Base-by-base conservation (phyloP, 139 green algal species). In the Closterium sp. region DNA sequence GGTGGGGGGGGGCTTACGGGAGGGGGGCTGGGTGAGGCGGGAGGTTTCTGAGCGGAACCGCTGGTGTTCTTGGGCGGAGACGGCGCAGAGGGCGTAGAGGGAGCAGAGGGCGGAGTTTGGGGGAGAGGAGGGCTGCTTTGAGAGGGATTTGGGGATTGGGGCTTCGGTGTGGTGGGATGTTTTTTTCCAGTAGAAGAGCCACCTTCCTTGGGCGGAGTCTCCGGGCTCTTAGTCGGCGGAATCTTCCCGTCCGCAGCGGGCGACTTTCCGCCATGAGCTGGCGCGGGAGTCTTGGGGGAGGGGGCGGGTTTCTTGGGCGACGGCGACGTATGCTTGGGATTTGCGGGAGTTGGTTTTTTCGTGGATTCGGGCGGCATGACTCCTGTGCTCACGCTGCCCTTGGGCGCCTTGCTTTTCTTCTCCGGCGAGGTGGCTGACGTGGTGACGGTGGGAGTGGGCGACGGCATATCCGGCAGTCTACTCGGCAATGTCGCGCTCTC, bases 391-490 rank as follows among this genome's bases (percentile, higher is more conserved):
- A 79, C 62, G 62, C 62, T 79, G 62, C 62, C 62, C 17, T 79
- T 79, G 62, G 62, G 62, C 62, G 62, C 85, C n/a, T 87, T 87
- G 28, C 85, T 30, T 27, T 87, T 87, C 85, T 87, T 87, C 85
- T 31, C 27, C 1, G 17, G 11, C 62, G 62, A 79, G 62, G 17
- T 79, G 17, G 62, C 62, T 24, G 62, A 79, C 17, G 62, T 79
- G 17, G 62, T 27, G 2, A 24, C 62, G 27, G 62, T 79, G 17
- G 62, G 62, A 79, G 62, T 79, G 62, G 62, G 62, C 62, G 62
- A 79, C 1, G 62, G 62, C 62, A 79, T 24, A 5, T 22, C 62
- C 17, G 62, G 62, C 62, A 79, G 62, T 79, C 62, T 79, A 27
- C 62, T 79, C 62, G 62, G 62, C 62, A 79, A 79, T 79, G 62